Conservation (phyloP, 306 rosid species). For the Astragalus membranaceus region DNA sequence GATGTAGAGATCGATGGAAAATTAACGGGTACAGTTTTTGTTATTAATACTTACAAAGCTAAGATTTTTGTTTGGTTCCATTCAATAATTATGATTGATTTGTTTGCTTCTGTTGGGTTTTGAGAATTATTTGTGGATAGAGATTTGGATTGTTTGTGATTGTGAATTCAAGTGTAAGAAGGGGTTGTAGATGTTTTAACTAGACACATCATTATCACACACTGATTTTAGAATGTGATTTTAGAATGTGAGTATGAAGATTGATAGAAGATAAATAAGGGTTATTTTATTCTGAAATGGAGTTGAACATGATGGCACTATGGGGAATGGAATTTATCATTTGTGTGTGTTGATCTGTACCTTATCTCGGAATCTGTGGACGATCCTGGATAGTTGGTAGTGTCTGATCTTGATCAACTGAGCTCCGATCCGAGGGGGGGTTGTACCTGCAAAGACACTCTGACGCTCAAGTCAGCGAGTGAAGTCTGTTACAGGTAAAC, state of each 20-base stretch:
- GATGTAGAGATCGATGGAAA: conserved; percentile 34
- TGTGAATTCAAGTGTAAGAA: not conserved
- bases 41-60: not conserved
- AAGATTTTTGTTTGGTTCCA: not conserved
- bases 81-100: not conserved
- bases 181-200: not conserved
- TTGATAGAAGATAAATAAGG: not conserved
- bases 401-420: too few species aligned
- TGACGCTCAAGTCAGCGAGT: too few species aligned
- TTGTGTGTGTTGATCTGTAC: too few species aligned
- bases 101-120: not conserved
- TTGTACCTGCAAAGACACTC: too few species aligned
- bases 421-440: too few species aligned
- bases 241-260: not conserved
- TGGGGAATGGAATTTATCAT: too few species aligned
- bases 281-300: conserved; percentile 6
- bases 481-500: too few species aligned
- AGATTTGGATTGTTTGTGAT: conserved; percentile 1
- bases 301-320: not conserved
- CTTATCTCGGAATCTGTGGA: too few species aligned
- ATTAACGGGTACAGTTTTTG: conserved; percentile 18
- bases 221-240: not conserved
- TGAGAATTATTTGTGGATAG: not conserved
- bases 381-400: too few species aligned
- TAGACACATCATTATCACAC: not conserved